These are phyloP conservation scores for Aureobasidium sp. DNA, from an alignment of 2,329 filamentous ascomycete species.

Conservation along the genomic window DNA sequence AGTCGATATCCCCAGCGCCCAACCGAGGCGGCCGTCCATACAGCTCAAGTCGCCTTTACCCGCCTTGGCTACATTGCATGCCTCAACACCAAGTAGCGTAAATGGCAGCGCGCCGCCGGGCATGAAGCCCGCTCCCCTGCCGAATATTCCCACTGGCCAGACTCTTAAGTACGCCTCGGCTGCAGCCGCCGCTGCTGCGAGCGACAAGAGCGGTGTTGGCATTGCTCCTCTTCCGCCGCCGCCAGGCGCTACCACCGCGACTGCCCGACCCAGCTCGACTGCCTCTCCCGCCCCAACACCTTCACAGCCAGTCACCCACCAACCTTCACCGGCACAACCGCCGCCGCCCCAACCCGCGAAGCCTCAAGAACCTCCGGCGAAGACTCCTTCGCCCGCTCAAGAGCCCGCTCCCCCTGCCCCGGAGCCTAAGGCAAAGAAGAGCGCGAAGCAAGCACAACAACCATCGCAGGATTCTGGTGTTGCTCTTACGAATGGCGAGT, in stretches of 20 bases:
- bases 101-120: constrained; percentile 51
- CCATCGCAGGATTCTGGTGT: constrained; percentile 31
- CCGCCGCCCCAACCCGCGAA: constrained; percentile 23
- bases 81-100: constrained; percentile 55
- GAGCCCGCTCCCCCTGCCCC: not conserved
- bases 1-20: constrained; percentile 50
- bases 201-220: constrained; percentile 79
- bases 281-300: constrained; percentile 48
- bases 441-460: constrained; percentile 23
- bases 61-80: constrained; percentile 84
- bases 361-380: constrained; percentile 22
- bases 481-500: constrained; percentile 46
- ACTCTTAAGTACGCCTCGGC: constrained; percentile 95
- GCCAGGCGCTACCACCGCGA: constrained; percentile 50
- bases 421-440: constrained; percentile 19
- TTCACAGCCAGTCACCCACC: constrained; percentile 41
- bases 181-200: constrained; percentile 84
- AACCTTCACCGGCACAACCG: constrained; percentile 28
- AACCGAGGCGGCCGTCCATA: constrained; percentile 67
- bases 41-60: constrained; percentile 92
- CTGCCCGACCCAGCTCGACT: constrained; percentile 49
- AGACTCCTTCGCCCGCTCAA: constrained; percentile 16
- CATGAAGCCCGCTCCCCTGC: constrained; percentile 91
- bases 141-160: constrained; percentile 77
- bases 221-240: constrained; percentile 91